A percentile compares a stretch with the other conserved stretches of the same genome.
Evolutionary conservation across 1,139 yeast species (phyloP).

Genomic region (Pichia sp.): DNA sequence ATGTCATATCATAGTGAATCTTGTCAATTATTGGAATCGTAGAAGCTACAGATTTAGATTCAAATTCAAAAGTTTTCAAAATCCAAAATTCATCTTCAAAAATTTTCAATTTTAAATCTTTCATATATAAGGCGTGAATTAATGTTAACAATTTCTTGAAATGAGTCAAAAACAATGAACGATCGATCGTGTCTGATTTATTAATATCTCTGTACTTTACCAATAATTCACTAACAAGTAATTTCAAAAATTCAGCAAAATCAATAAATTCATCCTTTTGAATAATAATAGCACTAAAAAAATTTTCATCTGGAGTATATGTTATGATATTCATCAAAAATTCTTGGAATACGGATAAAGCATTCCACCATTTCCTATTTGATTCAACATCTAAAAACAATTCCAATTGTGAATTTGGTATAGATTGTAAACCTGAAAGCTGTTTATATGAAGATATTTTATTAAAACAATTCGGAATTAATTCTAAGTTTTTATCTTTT

Average conservation of each 20-base stretch:
- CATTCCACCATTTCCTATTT: conserved; percentile 5
- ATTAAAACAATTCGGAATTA: conserved; percentile 1
- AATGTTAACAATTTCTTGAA: conserved; percentile 31
- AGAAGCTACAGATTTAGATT: conserved; percentile 15
- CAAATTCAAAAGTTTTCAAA: conserved; percentile 14
- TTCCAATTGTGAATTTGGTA: background rate
- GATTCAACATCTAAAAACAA: background rate
- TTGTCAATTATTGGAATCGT: conserved; percentile 18
- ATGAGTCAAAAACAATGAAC: background rate
- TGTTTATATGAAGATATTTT: background rate
- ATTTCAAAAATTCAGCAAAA: conserved; percentile 47
- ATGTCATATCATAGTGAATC: conserved; percentile 19
- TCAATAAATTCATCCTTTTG: conserved; percentile 38
- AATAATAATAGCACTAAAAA: conserved; percentile 23
- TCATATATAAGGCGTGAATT: conserved; percentile 60
- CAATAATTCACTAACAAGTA: conserved; percentile 37
- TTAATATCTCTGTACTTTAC: conserved; percentile 6
- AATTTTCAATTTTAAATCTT: conserved; percentile 62
- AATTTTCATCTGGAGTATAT: conserved; percentile 6
- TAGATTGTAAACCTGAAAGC: background rate
- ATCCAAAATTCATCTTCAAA: conserved; percentile 54
- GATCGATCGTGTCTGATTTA: background rate
- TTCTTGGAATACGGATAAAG: conserved; percentile 8
- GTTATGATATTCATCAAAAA: conserved; percentile 5
- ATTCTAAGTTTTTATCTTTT: background rate